Percentiles rank a stretch among this genome's conserved stretches.
Evolutionary conservation across 768 basidiomycete genomes (phyloP).

Genomic region (Kwoniella europaea): DNA sequence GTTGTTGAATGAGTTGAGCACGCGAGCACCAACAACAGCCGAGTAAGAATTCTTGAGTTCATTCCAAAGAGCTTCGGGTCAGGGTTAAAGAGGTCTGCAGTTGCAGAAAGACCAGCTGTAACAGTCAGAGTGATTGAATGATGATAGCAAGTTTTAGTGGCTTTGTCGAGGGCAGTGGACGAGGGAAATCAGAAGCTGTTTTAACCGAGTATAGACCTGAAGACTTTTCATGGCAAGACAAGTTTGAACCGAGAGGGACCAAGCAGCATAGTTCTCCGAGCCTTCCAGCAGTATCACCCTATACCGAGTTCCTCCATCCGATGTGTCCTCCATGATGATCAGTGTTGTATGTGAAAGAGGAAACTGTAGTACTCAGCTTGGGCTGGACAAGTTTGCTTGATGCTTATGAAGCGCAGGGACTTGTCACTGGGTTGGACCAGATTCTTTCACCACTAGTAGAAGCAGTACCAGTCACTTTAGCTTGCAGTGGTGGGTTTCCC

Average conservation of each 20-base stretch:
- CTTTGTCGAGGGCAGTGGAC: not conserved
- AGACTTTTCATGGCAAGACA: not conserved
- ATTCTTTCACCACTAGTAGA: no score
- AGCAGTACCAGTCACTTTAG: no score
- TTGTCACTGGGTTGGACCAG: no score
- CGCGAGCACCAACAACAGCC: slow-evolving; percentile 22
- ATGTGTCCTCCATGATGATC: not conserved
- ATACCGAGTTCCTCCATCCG: not conserved
- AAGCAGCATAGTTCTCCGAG: not conserved
- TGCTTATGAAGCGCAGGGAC: no score
- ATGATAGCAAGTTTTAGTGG: not conserved
- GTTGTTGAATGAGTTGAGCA: slow-evolving; percentile 25
- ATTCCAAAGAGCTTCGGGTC: not conserved
- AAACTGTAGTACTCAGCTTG: no score
- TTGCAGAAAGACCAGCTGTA: not conserved
- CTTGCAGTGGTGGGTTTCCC: no score
- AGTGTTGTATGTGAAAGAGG: not conserved
- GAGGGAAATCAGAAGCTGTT: not conserved
- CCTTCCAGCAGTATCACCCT: not conserved
- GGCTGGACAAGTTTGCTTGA: no score
- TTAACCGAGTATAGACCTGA: not conserved
- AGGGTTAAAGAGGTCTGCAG: not conserved
- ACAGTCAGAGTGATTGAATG: not conserved
- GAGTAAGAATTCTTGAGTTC: slow-evolving; percentile 16
- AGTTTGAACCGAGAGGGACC: not conserved